Conservation (phyloP, 352 stramenopile species). For the Phytopythium montanum region DNA sequence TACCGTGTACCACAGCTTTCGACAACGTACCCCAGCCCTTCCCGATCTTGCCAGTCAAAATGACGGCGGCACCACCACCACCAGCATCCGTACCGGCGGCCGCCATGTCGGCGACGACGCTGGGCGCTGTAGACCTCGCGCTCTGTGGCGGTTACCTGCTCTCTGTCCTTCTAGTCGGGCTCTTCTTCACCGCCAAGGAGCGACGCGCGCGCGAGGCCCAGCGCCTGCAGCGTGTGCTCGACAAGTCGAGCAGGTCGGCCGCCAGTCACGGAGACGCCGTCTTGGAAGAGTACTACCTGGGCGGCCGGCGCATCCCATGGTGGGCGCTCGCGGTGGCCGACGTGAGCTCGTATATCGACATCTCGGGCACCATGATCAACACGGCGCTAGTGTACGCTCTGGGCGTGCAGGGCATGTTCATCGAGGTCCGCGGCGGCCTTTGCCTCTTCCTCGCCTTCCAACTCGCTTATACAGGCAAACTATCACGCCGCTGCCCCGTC, state of each 20-base stretch:
- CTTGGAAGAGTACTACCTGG: conserved; percentile 76
- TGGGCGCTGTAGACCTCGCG: conserved; percentile 43
- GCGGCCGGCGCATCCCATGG: conserved; percentile 61
- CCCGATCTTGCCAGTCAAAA: neutral
- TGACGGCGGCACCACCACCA: neutral
- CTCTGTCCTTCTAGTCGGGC: conserved; percentile 60
- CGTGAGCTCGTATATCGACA: conserved; percentile 85
- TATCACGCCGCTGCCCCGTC: conserved; percentile 67
- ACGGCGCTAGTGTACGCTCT: conserved; percentile 77
- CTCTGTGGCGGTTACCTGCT: conserved; percentile 53
- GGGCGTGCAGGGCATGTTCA: conserved; percentile 83
- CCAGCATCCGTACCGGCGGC: conserved; percentile 5
- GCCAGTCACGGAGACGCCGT: conserved; percentile 23
- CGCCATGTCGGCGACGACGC: conserved; percentile 18
- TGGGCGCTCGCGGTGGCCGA: conserved; percentile 70
- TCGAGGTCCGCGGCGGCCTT: conserved; percentile 71
- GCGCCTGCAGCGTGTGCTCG: conserved; percentile 23
- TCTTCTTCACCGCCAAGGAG: conserved; percentile 65
- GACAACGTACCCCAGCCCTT: neutral
- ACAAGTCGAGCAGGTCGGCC: conserved; percentile 13
- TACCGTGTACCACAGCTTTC: too few relatives aligned
- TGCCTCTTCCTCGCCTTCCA: conserved; percentile 82
- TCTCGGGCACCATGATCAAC: conserved; percentile 85
- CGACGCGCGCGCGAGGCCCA: conserved; percentile 34
- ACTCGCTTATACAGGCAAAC: conserved; percentile 74